Conservation (phyloP, 1,284 basidiomycete species). For the Marasmius oreades region DNA sequence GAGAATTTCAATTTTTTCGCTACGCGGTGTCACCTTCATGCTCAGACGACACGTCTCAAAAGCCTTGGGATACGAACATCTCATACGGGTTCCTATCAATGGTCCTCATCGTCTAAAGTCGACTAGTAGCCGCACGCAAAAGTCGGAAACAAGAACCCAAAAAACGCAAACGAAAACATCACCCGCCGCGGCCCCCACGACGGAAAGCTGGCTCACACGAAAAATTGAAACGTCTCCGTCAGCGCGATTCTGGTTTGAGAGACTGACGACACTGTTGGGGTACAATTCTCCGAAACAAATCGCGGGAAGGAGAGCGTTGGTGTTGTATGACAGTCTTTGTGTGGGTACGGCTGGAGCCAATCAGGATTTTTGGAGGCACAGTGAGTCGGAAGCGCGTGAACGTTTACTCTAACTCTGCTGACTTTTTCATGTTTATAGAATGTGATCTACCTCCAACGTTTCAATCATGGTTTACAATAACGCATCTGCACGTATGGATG, state of each 20-base stretch:
- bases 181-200: too few relatives aligned
- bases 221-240: constrained; percentile 50
- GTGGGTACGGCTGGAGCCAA: constrained; percentile 58
- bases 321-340: constrained; percentile 58
- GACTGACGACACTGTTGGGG: constrained; percentile 50
- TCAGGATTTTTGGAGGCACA: constrained; percentile 60
- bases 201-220: constrained; percentile 50
- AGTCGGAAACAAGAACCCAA: too few relatives aligned
- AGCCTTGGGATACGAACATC: too few relatives aligned
- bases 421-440: constrained; percentile 40
- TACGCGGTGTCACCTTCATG: too few relatives aligned
- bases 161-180: too few relatives aligned
- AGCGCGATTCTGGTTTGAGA: constrained; percentile 47
- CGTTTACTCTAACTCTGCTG: neutral
- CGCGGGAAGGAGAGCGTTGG: constrained; percentile 54
- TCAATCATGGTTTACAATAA: constrained; percentile 96
- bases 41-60: too few relatives aligned
- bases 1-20: too few relatives aligned
- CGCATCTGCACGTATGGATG: constrained; percentile 92
- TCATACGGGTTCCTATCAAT: too few relatives aligned
- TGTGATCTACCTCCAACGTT: constrained; percentile 91
- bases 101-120: too few relatives aligned
- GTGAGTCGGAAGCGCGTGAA: constrained; percentile 33
- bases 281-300: constrained; percentile 61
- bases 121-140: too few relatives aligned